A percentile compares a stretch with the other conserved stretches of the same genome.
These are phyloP conservation scores for Thelonectria blattea DNA, from an alignment of 2,329 filamentous ascomycete species.

Conservation along the genomic window DNA sequence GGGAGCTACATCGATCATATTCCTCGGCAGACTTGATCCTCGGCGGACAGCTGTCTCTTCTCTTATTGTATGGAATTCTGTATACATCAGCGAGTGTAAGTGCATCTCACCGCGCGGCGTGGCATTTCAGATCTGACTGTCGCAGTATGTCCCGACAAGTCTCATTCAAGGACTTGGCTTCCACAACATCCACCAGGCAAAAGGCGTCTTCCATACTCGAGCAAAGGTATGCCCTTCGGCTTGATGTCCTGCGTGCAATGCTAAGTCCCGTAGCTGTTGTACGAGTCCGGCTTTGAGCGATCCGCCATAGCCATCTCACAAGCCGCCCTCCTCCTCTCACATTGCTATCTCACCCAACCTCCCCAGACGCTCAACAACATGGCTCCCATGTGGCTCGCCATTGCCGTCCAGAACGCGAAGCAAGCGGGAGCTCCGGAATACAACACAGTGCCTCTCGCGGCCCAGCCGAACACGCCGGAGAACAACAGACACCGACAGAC, in stretches of 20 bases:
- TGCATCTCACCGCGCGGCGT: background rate
- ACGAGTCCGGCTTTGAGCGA: constrained; percentile 5
- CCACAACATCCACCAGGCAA: constrained; percentile 13
- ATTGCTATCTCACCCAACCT: constrained; percentile 11
- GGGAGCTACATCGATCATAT: constrained; percentile 6
- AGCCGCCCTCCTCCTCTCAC: constrained; percentile 8
- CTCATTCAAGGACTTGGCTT: constrained; percentile 13
- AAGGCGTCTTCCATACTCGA: constrained; percentile 7
- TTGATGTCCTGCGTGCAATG: background rate
- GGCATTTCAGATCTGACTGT: too few relatives aligned
- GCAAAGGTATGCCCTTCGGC: constrained; percentile 9
- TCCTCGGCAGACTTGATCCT: constrained; percentile 8
- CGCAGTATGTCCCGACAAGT: constrained; percentile 14
- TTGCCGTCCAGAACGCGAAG: constrained; percentile 13
- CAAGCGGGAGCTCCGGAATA: constrained; percentile 10
- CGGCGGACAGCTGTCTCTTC: constrained; percentile 9
- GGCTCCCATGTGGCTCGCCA: constrained; percentile 7
- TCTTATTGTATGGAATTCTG: constrained; percentile 11
- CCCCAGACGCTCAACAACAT: constrained; percentile 5
- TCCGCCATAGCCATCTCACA: constrained; percentile 8
- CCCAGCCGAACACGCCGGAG: constrained; percentile 2
- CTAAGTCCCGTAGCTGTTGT: background rate
- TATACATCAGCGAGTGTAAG: constrained; percentile 20
- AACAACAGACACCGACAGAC: constrained; percentile 2
- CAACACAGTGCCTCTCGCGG: background rate